Evolutionary conservation across 2,329 filamentous ascomycete genomes (phyloP), one percentile per base, ranked within the genome.

Genomic region (Curvularia lunata): DNA sequence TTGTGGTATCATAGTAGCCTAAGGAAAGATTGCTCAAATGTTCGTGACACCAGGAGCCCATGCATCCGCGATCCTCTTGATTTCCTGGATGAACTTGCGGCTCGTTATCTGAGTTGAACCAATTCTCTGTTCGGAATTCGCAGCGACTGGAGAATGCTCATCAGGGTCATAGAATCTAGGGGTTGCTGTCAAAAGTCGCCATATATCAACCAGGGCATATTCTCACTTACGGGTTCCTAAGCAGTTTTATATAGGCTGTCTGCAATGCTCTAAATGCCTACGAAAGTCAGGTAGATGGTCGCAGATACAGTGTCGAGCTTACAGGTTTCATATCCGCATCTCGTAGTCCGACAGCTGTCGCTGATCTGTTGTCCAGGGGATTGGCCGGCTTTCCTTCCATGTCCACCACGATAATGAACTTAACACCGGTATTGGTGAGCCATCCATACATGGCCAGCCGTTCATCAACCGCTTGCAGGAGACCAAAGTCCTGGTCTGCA

Each of bases 391-490:
- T 82, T 1, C 92, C 93, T 66, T 92, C 87, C 85, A 96, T 92
- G 79, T 99, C 94, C 28, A 98, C 89, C 3, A 97, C 86, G 62
- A 92, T 89, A 32, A 98, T 88, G 72, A 99, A 88, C 75, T 94
- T 93, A 63, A 97, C 87, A 40, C 92, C 92, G 25, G 95, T 98
- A 78, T 97, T 98, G 55, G 95, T 97, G 78, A 98, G 86, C 87
- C 91, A 97, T 70, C 95, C 95, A 80, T 98, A 99, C 66, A 92
- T 90, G 34, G 93, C 92, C 46, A 98, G 84, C 25, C 93, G 86
- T 80, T 99, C 94, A 80, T 98, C 95, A 58, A 98, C 84, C 58
- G 93, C 92, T 79, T 98, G 94, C 49, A 99, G 84, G 12, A 98
- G 85, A 28, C 95, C 94, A 65, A 95, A 89, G 75, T 98, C 94